Percentiles rank a stretch among this genome's conserved stretches.
These are phyloP conservation scores for Pythium apleroticum DNA, from an alignment of 352 stramenopile genomes.

Conservation along the genomic window DNA sequence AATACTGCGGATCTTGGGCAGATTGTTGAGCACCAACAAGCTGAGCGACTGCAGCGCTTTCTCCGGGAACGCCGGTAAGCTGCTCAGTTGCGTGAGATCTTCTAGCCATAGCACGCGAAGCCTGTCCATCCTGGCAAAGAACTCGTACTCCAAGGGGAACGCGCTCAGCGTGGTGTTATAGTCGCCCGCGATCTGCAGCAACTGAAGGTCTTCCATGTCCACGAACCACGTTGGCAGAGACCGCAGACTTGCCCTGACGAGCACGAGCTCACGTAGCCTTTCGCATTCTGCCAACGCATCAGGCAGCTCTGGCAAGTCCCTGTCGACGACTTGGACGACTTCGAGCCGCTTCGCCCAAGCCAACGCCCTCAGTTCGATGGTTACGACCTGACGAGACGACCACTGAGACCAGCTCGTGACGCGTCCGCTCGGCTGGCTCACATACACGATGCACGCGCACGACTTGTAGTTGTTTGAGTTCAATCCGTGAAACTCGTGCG, in stretches of 20 bases:
- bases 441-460: conserved; percentile 21
- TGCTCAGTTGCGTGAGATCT: background rate
- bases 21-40: conserved; percentile 3
- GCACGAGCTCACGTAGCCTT: conserved; percentile 11
- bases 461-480: background rate
- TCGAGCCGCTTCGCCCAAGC: conserved; percentile 5
- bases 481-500: conserved; percentile 10
- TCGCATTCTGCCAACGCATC: conserved; percentile 7
- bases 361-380: background rate
- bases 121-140: conserved; percentile 3
- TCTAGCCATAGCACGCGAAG: conserved; percentile 9
- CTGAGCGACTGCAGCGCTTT: background rate
- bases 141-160: conserved; percentile 10
- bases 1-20: conserved; percentile 9
- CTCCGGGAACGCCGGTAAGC: conserved; percentile 11
- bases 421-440: conserved; percentile 6
- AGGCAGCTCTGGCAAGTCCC: conserved; percentile 6
- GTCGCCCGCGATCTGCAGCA: conserved; percentile 20
- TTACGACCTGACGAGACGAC: conserved; percentile 6
- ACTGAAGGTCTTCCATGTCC: conserved; percentile 13
- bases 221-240: conserved; percentile 16
- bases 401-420: conserved; percentile 14
- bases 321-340: conserved; percentile 20
- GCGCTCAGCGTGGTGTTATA: conserved; percentile 5
- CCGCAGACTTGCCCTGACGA: conserved; percentile 2